Evolutionary conservation across 768 basidiomycete genomes (phyloP), one percentile per base, ranked within the genome.

Genomic region (Trametes coccinea): DNA sequence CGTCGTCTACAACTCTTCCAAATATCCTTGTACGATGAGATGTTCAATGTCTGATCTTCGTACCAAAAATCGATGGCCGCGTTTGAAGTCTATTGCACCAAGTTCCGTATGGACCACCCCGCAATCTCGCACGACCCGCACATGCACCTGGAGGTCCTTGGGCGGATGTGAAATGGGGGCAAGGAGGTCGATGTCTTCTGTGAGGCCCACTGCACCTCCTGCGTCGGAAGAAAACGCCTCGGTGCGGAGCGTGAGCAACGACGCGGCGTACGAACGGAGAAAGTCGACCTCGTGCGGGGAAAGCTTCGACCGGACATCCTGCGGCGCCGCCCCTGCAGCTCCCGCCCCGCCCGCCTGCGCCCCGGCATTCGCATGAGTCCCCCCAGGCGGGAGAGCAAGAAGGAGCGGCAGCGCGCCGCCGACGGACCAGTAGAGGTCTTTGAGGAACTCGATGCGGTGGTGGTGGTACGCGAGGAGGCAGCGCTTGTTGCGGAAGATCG

Each of bases 401-500:
- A 97, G 79, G 65, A 93, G 90, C 0, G 93, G 92, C 2, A 97
- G 78, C 3, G 93, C 90, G 13, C 93, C 95, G 16, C 92, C 92
- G 7, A 87, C 84, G 11, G 84, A 78, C 96, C 96, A 98, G 76
- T 93, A 97, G 78, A 92, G 82, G 69, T 93, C 88, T 60, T 87
- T 84, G 54, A 98, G 83, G 54, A 87, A 85, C 71, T 93, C 89
- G 41, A 93, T 75, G 57, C 96, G 84, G 76, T 95, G 93, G 29
- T 84, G 77, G 74, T 98, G 93, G 75, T 98, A 99, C 0, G 93
- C 94, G 47, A 98, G 84, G 3, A 98, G 81, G 72, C 93, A 94
- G n/a, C 97, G 89, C 73, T 96, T 97, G 80, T 98, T 97, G 63
- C 95, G 86, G 43, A 88, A 80, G 67, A 96, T 89, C 40, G 92